phyloP scores from a whole-genome alignment of 2,329 filamentous ascomycete genomes.

The Chrysoporthe cubensis region DNA sequence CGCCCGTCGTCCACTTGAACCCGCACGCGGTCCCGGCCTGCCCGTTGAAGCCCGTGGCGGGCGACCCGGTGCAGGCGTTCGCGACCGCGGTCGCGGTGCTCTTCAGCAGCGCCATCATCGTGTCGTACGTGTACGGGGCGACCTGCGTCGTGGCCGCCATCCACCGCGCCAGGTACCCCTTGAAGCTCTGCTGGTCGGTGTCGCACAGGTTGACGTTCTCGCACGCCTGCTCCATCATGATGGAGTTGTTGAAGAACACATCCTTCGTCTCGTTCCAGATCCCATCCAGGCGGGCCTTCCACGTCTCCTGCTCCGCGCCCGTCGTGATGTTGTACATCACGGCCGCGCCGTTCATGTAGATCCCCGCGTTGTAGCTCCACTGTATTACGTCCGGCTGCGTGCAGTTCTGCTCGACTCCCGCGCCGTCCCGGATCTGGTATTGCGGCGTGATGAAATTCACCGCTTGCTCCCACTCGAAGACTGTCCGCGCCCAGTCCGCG shows the following conservation, averaged over 20 bases:
- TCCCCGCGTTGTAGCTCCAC: conserved; percentile 73
- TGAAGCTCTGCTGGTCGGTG: conserved; percentile 74
- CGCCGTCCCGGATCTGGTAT: conserved; percentile 63
- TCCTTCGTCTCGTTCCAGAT: conserved; percentile 54
- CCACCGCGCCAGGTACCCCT: conserved; percentile 75
- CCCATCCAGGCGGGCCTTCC: conserved; percentile 63
- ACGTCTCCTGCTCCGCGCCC: conserved; percentile 44
- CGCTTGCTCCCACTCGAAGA: conserved; percentile 67
- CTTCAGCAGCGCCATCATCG: conserved; percentile 55
- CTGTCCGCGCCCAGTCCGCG: conserved; percentile 71
- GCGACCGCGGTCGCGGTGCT: conserved; percentile 58
- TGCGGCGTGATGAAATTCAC: conserved; percentile 60
- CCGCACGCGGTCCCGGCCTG: conserved; percentile 65
- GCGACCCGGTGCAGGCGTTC: conserved; percentile 52
- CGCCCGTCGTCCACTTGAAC: conserved; percentile 62
- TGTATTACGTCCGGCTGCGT: conserved; percentile 59
- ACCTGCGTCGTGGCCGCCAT: conserved; percentile 59
- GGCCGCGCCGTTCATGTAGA: conserved; percentile 65
- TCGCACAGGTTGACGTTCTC: conserved; percentile 66
- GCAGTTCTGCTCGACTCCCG: conserved; percentile 52
- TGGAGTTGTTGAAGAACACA: conserved; percentile 59
- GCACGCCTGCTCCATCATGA: conserved; percentile 71
- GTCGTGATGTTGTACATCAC: conserved; percentile 67
- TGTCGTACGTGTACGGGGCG: conserved; percentile 55
- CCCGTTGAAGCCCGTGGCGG: conserved; percentile 52